Conservation (phyloP, 2,329 filamentous ascomycete genomes). For the Onygena corvina region DNA sequence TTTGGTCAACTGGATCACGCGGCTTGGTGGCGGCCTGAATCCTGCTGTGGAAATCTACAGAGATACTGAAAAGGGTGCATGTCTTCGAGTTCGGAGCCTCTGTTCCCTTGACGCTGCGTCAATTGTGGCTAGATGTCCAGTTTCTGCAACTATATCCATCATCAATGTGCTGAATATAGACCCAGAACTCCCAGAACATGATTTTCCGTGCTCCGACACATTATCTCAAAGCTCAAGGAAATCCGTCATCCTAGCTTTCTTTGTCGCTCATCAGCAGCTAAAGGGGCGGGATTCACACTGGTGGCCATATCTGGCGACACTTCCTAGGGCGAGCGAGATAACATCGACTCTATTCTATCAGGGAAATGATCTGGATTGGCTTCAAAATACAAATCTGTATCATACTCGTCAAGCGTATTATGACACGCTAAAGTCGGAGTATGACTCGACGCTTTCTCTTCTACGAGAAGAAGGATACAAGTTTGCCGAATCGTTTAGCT, state of each 20-base stretch:
- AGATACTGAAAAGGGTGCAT: constrained; percentile 10
- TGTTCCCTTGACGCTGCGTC: neutral
- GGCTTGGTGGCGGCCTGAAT: constrained; percentile 14
- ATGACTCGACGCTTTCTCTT: constrained; percentile 13
- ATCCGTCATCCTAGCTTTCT: constrained; percentile 54
- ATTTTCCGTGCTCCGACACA: constrained; percentile 34
- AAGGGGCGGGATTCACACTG: constrained; percentile 49
- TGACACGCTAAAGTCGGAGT: constrained; percentile 17
- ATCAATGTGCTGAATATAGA: constrained; percentile 11
- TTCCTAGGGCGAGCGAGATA: constrained; percentile 53
- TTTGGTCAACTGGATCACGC: constrained; percentile 10
- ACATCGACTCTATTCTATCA: constrained; percentile 53
- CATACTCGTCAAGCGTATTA: constrained; percentile 17
- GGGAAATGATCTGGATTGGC: constrained; percentile 45
- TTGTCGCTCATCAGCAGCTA: constrained; percentile 57
- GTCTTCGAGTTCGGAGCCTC: constrained; percentile 8
- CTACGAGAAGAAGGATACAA: constrained; percentile 14
- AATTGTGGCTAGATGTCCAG: constrained; percentile 13
- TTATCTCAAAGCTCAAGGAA: constrained; percentile 44
- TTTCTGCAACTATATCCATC: constrained; percentile 16
- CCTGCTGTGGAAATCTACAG: constrained; percentile 14
- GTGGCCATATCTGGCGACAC: constrained; percentile 53
- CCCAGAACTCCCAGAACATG: constrained; percentile 18
- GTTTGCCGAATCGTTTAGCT: constrained; percentile 15
- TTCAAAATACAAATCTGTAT: constrained; percentile 29